phyloP scores from a whole-genome alignment of 139 green algal species.

The Chlorella sp. region DNA sequence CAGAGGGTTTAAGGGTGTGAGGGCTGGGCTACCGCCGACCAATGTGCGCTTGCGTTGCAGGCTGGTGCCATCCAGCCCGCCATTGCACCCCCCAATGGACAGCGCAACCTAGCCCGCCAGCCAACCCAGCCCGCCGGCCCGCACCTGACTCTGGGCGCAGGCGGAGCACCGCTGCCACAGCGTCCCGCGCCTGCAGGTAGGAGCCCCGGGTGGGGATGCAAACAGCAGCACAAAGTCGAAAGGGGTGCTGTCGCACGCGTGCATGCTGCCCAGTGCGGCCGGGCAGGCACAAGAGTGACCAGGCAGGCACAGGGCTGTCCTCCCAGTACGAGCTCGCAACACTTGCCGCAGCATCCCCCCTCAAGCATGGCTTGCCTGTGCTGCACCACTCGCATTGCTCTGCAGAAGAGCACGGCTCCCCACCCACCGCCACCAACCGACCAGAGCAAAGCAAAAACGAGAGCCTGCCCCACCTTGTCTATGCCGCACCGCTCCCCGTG shows the following conservation, averaged over 20 bases:
- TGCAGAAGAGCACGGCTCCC: too few species aligned
- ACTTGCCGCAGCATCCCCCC: too few species aligned
- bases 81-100: too few species aligned
- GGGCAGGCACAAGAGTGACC: too few species aligned
- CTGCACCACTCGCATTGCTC: too few species aligned
- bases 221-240: not conserved
- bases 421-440: not conserved
- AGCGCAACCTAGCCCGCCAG: not conserved
- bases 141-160: constrained; percentile 41
- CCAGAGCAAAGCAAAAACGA: too few species aligned
- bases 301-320: too few species aligned
- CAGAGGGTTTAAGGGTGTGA: not conserved
- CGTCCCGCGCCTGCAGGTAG: constrained; percentile 23
- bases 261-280: not conserved
- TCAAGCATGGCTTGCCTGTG: too few species aligned
- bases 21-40: not conserved
- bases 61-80: too few species aligned
- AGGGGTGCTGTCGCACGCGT: not conserved
- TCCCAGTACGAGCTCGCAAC: too few species aligned
- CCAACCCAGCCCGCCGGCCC: not conserved
- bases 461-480: not conserved
- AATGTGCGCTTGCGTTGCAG: too few species aligned
- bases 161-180: constrained; percentile 42
- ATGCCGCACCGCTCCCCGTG: too few species aligned
- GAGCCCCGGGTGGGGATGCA: not conserved